Percentiles rank a stretch among this genome's conserved stretches.
Evolutionary conservation across 441 rosid species (phyloP).

Genomic region (Populus hybrid): DNA sequence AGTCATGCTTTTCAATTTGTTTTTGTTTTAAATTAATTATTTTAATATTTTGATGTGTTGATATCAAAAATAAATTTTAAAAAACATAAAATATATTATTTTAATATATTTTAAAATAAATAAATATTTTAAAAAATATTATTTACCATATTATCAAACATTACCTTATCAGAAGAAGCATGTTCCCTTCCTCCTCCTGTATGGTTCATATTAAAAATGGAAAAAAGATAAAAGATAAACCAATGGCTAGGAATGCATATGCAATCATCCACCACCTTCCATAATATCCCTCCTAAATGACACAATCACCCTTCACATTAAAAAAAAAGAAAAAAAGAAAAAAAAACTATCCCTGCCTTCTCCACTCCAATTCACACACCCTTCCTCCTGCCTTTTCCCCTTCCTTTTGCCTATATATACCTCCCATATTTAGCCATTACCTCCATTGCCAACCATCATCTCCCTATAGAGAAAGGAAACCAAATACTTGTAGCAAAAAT

Average conservation of each 20-base stretch:
- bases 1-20: too few relatives aligned
- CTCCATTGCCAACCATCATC: neutral
- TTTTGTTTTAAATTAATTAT: too few relatives aligned
- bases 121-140: too few relatives aligned
- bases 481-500: slow-evolving; percentile 16
- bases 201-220: neutral
- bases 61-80: too few relatives aligned
- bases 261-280: neutral
- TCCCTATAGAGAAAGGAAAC: neutral
- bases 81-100: too few relatives aligned
- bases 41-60: too few relatives aligned
- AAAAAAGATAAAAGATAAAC: neutral
- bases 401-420: neutral
- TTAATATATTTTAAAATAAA: too few relatives aligned
- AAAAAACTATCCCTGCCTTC: neutral
- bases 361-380: neutral
- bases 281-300: slow-evolving; percentile 8
- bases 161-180: neutral
- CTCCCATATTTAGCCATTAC: neutral
- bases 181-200: neutral
- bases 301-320: slow-evolving; percentile 7
- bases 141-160: too few relatives aligned
- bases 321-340: neutral
- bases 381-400: too few relatives aligned
- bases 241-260: slow-evolving; percentile 1